Evolutionary conservation across 2,329 filamentous ascomycete species (phyloP), one percentile per base, ranked within the genome.

Genomic region (Fusarium dlaminii): DNA sequence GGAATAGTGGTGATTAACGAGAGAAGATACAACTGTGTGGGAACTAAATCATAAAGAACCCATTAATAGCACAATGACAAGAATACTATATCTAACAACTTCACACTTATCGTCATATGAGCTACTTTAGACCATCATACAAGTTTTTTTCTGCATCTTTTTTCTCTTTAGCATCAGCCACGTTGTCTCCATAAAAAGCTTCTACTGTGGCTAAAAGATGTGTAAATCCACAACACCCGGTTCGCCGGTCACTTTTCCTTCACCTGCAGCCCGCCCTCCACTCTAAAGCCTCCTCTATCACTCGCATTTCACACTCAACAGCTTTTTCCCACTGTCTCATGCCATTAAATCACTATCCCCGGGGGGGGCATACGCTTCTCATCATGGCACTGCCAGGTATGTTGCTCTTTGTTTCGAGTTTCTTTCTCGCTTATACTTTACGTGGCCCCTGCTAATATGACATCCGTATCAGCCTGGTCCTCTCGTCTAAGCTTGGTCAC

Each of bases 191-290:
- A 34, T 42, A 40, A 29, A 40, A 69, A 20, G 57, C 48, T 49
- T 32, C 42, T 49, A 43, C 27, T 65, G 67, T 70, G 67, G 67
- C 67, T 70, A 36, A 56, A 39, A n/a, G 37, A 43, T 29, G 59
- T 70, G 52, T 70, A 75, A 77, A 74, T 77, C 75, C 67, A 77
- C 49, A 63, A 59, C 55, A 59, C 54, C 74, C 62, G 64, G 75
- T 76, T 77, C 75, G 75, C 70, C 72, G 72, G 67, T 70, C 70
- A 76, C 72, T 68, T 76, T 76, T 76, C 62, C 72, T 64, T 69
- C 72, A 46, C 58, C 64, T 46, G 59, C 63, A 73, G 63, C 60
- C 52, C 45, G 36, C 67, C 59, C 68, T 73, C 63, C 63, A 66
- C 59, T 62, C 43, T 43, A 45, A 68, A 74, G 72, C 72, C 72